Conservation (phyloP, 2,329 filamentous ascomycete species). For the Metarhizium sp. region DNA sequence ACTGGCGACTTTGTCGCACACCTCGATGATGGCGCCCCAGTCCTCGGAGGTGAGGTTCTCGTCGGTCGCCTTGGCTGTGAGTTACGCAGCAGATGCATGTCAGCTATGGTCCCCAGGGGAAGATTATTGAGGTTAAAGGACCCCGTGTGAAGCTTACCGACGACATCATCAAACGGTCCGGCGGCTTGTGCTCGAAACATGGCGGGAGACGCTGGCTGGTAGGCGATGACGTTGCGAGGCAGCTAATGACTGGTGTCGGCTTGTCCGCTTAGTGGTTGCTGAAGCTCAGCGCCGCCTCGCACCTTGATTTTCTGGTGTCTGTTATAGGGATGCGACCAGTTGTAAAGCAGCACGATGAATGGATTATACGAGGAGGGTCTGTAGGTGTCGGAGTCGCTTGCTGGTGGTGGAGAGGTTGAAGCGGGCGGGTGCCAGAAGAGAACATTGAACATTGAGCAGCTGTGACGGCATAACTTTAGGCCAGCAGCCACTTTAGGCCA, state of each 20-base stretch:
- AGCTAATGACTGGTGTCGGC: background rate
- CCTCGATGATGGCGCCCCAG: conserved; percentile 56
- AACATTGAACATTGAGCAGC: too few species aligned
- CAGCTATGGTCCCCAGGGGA: background rate
- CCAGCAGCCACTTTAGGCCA: too few species aligned
- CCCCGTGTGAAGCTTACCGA: conserved; percentile 37
- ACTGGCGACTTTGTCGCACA: conserved; percentile 49
- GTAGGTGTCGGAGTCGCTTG: background rate
- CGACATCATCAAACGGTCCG: conserved; percentile 49
- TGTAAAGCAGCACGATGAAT: background rate
- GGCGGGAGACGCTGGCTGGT: conserved; percentile 16
- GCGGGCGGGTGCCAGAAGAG: too few species aligned
- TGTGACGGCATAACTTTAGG: too few species aligned
- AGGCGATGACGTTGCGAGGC: conserved; percentile 10
- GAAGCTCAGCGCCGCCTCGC: background rate
- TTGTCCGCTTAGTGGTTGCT: background rate
- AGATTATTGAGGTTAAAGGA: background rate
- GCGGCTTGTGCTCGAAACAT: conserved; percentile 51
- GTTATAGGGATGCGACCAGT: background rate
- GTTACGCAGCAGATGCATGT: background rate
- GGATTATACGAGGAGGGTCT: too few species aligned
- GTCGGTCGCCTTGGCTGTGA: conserved; percentile 69
- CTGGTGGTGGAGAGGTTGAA: background rate
- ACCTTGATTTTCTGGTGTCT: background rate
- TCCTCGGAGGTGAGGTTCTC: conserved; percentile 88